These are phyloP conservation scores for Umbelopsis ramanniana DNA, from an alignment of 192 early-diverging fungal genomes.

Conservation along the genomic window DNA sequence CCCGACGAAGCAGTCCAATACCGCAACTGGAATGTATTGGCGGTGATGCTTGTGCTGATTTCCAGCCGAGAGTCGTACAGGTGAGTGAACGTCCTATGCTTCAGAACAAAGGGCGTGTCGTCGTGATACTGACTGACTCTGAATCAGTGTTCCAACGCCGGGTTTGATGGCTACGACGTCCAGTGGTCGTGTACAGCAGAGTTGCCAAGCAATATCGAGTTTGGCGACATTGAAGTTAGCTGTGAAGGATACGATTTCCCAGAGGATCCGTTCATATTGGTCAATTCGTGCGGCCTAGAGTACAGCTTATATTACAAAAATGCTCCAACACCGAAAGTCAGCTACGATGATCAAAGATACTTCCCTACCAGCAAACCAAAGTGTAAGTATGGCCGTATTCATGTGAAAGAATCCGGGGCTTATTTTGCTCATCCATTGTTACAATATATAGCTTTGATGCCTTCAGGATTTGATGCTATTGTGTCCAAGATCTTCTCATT, in stretches of 20 bases:
- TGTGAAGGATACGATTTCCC: conserved; percentile 50
- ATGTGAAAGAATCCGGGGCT: not conserved
- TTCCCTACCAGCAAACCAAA: conserved; percentile 25
- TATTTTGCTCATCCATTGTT: no score
- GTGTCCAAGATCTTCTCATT: not conserved
- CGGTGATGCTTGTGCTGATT: conserved; percentile 46
- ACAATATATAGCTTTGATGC: not conserved
- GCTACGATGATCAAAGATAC: conserved; percentile 26
- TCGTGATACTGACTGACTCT: no score
- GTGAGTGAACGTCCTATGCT: not conserved
- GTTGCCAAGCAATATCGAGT: conserved; percentile 40
- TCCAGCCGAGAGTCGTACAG: conserved; percentile 35
- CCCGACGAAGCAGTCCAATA: conserved; percentile 41
- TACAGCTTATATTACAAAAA: conserved; percentile 41
- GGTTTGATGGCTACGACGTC: conserved; percentile 52
- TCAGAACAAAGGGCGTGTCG: no score
- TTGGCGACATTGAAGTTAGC: conserved; percentile 44
- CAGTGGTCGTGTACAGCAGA: conserved; percentile 55
- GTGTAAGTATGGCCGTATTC: not conserved
- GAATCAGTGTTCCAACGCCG: conserved; percentile 45
- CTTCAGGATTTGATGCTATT: not conserved
- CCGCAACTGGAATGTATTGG: conserved; percentile 47
- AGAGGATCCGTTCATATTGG: conserved; percentile 48
- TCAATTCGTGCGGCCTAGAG: conserved; percentile 49
- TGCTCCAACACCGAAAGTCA: conserved; percentile 1